A percentile compares a stretch with the other conserved stretches of the same genome.
These are phyloP conservation scores for Triangularia verruculosa DNA, from an alignment of 2,329 filamentous ascomycete genomes.

Conservation along the genomic window DNA sequence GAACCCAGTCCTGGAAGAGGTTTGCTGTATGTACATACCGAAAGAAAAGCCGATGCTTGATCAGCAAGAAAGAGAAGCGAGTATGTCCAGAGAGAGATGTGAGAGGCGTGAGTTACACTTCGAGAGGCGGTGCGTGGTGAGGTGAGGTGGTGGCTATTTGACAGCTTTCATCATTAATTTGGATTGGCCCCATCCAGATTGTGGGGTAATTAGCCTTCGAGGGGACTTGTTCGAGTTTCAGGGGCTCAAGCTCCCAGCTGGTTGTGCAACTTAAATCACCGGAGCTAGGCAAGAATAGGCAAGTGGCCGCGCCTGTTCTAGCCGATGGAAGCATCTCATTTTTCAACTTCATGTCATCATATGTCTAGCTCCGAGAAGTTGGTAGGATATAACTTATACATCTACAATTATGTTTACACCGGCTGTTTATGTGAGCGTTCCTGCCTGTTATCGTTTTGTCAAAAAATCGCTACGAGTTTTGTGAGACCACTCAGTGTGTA, in stretches of 20 bases:
- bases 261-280: not conserved
- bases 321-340: not conserved
- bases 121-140: conserved; percentile 6
- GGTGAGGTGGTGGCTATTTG: conserved; percentile 24
- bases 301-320: not conserved
- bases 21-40: conserved; percentile 3
- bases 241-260: conserved; percentile 14
- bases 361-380: not conserved
- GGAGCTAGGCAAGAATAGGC: conserved; percentile 3
- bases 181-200: conserved; percentile 17
- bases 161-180: conserved; percentile 28
- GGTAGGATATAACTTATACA: not conserved
- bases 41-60: not conserved
- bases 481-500: not conserved
- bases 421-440: not conserved
- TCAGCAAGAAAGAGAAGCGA: not conserved
- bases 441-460: too few species aligned
- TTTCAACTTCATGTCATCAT: not conserved
- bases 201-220: conserved; percentile 23
- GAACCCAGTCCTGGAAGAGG: not conserved
- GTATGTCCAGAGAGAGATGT: not conserved
- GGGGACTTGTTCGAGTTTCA: conserved; percentile 16
- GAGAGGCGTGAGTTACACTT: conserved; percentile 2
- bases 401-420: not conserved
- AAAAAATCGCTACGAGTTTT: too few species aligned